Base-by-base conservation (phyloP, 1,139 yeast species). In the Saccharomyces hybrid region DNA sequence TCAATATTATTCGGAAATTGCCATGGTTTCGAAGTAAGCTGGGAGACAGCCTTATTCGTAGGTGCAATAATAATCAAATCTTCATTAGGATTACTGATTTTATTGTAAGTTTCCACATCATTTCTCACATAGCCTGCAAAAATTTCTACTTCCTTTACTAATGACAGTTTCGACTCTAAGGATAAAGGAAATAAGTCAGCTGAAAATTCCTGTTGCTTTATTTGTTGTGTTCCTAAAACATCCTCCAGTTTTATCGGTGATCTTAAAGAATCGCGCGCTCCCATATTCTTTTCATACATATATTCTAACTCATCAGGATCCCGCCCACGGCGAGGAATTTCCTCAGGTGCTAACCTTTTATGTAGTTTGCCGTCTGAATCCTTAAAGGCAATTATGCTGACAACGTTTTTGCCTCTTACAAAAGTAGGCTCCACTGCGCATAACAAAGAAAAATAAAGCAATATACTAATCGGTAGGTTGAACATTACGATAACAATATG, bases 1-100 rank as follows among this genome's bases (percentile, higher is more conserved):
- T 72, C 73, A 16, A 81, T 70, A 1, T 71, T 57, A 8, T 64
- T 68, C 1, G 91, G 90, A 66, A 82, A 84, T 63, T 83, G 82
- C 90, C 90, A 84, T 38, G 90, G 90, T 64, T 84, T 84, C 57
- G 69, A 48, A 50, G 56, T 66, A 68, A 70, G 65, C 38, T 62
- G 69, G 59, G 67, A 70, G 28, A 85, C 72, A 3, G 87, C 87
- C 21, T 69, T 67, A 64, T 85, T 79, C 2, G 79, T 73, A 5
- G 91, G 90, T 2, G 88, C 84, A 62, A 85, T 77, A 6, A 85
- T 71, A 59, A 79, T 74, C 70, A 63, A 41, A 47, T 62, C 61
- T 41, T 58, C 56, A 11, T 58, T 47, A 2, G 57, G 56, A 31
- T 63, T 60, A 28, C 55, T 51, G 27, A 62, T 50, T 51, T 56